phyloP scores from a whole-genome alignment of 1,139 yeast species.

The Hemisphaericaspora subhashii region DNA sequence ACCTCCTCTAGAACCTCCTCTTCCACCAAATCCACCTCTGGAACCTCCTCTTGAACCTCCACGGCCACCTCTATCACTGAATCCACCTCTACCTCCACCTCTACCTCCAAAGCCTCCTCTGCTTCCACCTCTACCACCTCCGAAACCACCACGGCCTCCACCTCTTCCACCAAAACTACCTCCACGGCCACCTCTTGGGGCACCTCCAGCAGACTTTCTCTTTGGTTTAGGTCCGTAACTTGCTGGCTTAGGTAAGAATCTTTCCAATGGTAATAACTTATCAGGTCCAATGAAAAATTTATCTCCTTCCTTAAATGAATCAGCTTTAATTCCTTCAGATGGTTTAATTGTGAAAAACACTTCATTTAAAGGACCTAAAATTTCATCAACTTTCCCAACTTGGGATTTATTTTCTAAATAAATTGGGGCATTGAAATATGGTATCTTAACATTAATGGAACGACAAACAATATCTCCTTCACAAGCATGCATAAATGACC shows the following conservation, averaged over 20 bases:
- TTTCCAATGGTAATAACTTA: constrained; percentile 89
- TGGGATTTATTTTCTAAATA: constrained; percentile 93
- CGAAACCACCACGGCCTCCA: constrained; percentile 35
- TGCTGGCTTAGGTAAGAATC: constrained; percentile 93
- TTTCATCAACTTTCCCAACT: constrained; percentile 97
- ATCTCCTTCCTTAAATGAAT: constrained; percentile 92
- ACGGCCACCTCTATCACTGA: constrained; percentile 44
- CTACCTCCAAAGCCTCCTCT: constrained; percentile 17
- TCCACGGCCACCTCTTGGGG: constrained; percentile 28
- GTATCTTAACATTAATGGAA: constrained; percentile 89
- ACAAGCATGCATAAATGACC: constrained; percentile 85
- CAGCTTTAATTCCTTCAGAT: constrained; percentile 92
- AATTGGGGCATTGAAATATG: constrained; percentile 98
- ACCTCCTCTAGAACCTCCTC: constrained; percentile 46
- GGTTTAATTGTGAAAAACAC: constrained; percentile 96
- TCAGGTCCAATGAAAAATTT: constrained; percentile 95
- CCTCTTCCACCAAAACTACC: constrained; percentile 49
- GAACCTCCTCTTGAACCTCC: constrained; percentile 47
- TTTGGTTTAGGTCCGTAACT: constrained; percentile 75
- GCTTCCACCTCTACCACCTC: constrained; percentile 14
- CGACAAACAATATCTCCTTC: constrained; percentile 98
- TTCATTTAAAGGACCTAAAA: constrained; percentile 95
- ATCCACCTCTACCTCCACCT: constrained; percentile 45
- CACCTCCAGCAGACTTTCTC: constrained; percentile 59
- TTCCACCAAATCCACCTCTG: constrained; percentile 28